Base-by-base conservation (phyloP, 2,329 filamentous ascomycete genomes). In the Tolypocladium tropicale region DNA sequence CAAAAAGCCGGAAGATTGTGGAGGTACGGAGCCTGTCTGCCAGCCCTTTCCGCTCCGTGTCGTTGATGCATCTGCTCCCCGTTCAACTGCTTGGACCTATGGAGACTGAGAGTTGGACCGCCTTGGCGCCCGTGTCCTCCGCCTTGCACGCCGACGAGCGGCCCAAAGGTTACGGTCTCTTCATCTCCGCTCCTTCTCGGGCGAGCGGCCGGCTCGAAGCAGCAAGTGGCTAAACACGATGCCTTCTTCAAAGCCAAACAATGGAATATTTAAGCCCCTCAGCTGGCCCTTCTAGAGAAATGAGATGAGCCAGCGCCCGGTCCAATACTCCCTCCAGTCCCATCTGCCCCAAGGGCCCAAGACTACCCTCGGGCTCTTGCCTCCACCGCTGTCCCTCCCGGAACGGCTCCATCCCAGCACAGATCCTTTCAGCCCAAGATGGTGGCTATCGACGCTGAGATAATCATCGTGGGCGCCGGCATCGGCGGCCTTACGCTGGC, bases 401-500 rank as follows among this genome's bases (percentile, higher is more conserved):
- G 21, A n/a, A 23, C n/a, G 9, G n/a, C n/a, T 12, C n/a, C n/a
- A 43, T 23, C 21, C n/a, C n/a, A 43, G 10, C 3, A 21, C 14
- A 7, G 3, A 23, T 11, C 18, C n/a, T 1, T n/a, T 10, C 18
- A 21, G n/a, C n/a, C 7, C n/a, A 53, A 16, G 14, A 56, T 56
- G 55, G 11, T 25, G 33, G n/a, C 10, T 4, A 18, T 58, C n/a
- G 55, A 60, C 49, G 57, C 57, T 28, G 55, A 58, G 33, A 53
- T 64, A 52, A 56, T 64, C 53, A 62, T 64, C n/a, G 59, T 62
- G 30, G 62, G 62, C 1, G 62, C 58, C 9, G 62, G 62, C 11
- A 63, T 63, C 48, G 62, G 61, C 39, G 60, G 60, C 4, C 56
- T 62, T 7, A 60, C 60, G 10, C 54, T 62, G 12, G 60, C 56